A percentile compares a stretch with the other conserved stretches of the same genome.
phyloP scores from a whole-genome alignment of 352 stramenopile species.

The Phytophthora hybrid region DNA sequence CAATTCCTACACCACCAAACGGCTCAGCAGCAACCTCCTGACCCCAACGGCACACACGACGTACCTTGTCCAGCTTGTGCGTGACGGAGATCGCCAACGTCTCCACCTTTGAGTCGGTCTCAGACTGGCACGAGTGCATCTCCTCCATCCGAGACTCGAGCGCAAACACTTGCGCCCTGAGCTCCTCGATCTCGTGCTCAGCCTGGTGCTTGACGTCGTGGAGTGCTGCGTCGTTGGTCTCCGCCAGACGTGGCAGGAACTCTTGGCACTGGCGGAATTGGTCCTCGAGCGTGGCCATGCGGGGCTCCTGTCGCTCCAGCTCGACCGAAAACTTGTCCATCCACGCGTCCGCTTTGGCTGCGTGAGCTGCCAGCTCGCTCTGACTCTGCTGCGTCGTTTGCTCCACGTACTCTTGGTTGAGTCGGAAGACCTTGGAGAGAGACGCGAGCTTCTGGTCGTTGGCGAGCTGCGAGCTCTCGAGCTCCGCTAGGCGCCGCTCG shows the following conservation, averaged over 20 bases:
- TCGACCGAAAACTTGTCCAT: constrained; percentile 72
- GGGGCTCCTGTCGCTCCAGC: constrained; percentile 46
- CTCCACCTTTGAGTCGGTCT: constrained; percentile 50
- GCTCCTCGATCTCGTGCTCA: constrained; percentile 56
- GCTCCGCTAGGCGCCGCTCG: constrained; percentile 62
- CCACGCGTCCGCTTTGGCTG: constrained; percentile 60
- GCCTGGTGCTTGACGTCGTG: constrained; percentile 33
- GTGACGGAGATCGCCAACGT: constrained; percentile 50
- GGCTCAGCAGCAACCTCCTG: neutral
- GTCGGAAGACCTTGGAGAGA: constrained; percentile 71
- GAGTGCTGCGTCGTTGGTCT: constrained; percentile 37
- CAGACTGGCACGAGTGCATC: constrained; percentile 40
- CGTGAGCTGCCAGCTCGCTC: constrained; percentile 43
- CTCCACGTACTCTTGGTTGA: constrained; percentile 81
- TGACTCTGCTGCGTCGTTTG: constrained; percentile 56
- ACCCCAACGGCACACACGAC: neutral
- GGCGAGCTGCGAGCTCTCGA: constrained; percentile 54
- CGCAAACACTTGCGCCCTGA: constrained; percentile 60
- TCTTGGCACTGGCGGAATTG: constrained; percentile 54
- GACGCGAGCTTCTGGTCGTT: constrained; percentile 70
- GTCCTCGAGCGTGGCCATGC: constrained; percentile 47
- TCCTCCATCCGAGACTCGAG: constrained; percentile 54
- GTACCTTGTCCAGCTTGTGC: constrained; percentile 58
- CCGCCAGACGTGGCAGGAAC: constrained; percentile 45
- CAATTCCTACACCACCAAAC: constrained; percentile 49